Base-by-base conservation (phyloP, 129 eudicot genomes). In the Rutidosis leptorrhynchoides region DNA sequence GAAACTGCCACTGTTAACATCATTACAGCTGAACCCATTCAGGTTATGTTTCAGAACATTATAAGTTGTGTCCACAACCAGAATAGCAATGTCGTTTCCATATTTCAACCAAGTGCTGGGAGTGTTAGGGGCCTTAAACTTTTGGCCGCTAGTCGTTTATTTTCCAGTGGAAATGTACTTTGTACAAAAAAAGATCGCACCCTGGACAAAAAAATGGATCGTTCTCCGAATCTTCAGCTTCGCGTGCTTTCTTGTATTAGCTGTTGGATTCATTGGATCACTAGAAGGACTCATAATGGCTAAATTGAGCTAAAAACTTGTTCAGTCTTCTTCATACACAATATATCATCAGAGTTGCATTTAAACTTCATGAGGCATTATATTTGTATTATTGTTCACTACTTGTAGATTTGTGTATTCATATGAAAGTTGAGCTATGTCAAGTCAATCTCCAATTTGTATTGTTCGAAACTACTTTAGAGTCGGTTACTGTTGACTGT, bases 51-150 rank as follows among this genome's bases (percentile, higher is more conserved):
- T 80, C 57, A 70, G 95, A 32, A 83, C 91, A 0, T 20, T 61
- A 11, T 90, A 90, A 35, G 97, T 90, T 29, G 79, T 57, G 43
- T 69, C 77, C 54, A 86, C 87, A 14, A 90, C 95, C 15, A 80
- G 58, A 11, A 40, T 84, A 16, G 88, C 95, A 19, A 75, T 84
- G 71, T 4, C 71, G 27, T 82, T 90, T 67, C 97, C 97, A 20
- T 90, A 90, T 82, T 90, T 90, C 69, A 84, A 90, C 69, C 83
- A 83, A 65, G 95, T 90, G 8, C 46, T 86, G 62, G 95, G 95
- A 65, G 84, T 86, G 12, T 62, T 84, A 16, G 97, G 91, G 28
- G 97, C 95, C 20, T 65, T 90, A 54, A 83, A 64, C 78, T 90
- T 90, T 74, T 90, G 95, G 97, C 91, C 97, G 3, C 48, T 90